phyloP scores from a whole-genome alignment of 352 stramenopile genomes.

The Phytophthora rubi region DNA sequence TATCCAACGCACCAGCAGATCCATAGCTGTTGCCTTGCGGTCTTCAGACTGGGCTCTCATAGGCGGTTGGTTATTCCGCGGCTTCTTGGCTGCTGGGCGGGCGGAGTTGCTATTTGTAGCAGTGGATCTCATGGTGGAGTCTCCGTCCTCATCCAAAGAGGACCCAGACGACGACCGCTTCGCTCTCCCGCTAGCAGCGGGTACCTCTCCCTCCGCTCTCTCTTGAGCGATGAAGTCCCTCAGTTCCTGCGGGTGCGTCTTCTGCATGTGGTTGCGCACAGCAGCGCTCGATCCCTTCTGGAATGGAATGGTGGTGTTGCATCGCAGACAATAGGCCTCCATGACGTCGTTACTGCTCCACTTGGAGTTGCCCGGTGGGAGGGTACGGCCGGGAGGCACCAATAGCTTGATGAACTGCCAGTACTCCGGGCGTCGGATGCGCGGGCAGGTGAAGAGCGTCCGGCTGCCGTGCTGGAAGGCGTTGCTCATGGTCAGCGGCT shows the following conservation, averaged over 20 bases:
- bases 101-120: neutral
- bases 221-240: neutral
- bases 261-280: slow-evolving; percentile 19
- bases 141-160: neutral
- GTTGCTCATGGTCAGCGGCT: slow-evolving; percentile 52
- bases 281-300: neutral
- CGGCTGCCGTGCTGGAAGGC: slow-evolving; percentile 49
- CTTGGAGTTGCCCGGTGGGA: neutral
- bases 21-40: neutral
- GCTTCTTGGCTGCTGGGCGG: slow-evolving; percentile 2
- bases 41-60: neutral
- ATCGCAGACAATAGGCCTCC: slow-evolving; percentile 13
- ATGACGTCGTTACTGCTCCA: slow-evolving; percentile 3
- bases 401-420: slow-evolving; percentile 76
- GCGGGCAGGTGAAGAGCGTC: slow-evolving; percentile 64
- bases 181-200: neutral
- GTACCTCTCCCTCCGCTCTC: neutral
- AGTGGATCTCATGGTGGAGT: neutral
- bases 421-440: slow-evolving; percentile 58
- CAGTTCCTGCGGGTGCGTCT: slow-evolving; percentile 9
- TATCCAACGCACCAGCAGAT: slow-evolving; percentile 8
- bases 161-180: slow-evolving; percentile 11
- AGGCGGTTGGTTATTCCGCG: neutral
- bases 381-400: slow-evolving; percentile 30
- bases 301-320: slow-evolving; percentile 7